phyloP scores from a whole-genome alignment of 495 filamentous ascomycete species.

The Aspergillus affinis region DNA sequence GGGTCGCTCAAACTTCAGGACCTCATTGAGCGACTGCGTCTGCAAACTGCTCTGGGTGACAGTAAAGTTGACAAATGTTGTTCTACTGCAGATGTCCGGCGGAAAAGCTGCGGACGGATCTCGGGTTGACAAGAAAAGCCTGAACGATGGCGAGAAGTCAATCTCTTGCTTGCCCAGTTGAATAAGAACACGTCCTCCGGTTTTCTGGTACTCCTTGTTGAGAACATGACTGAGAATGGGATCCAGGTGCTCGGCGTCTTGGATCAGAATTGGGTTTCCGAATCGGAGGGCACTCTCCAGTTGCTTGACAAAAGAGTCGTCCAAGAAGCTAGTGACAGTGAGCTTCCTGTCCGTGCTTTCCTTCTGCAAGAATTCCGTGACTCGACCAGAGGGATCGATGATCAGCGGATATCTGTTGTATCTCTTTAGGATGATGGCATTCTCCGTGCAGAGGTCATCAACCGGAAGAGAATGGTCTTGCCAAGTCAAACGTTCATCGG shows the following conservation, averaged over 20 bases:
- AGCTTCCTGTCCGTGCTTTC: conserved; percentile 91
- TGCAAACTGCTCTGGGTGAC: conserved; percentile 98
- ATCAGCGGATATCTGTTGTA: conserved; percentile 99
- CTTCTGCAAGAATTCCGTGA: conserved; percentile 90
- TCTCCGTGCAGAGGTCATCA: conserved; percentile 98
- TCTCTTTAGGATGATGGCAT: conserved; percentile 92
- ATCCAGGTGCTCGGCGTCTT: conserved; percentile 96
- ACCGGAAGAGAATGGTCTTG: conserved; percentile 93
- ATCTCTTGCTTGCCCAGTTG: conserved; percentile 99
- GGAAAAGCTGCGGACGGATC: conserved; percentile 96
- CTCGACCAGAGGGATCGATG: conserved; percentile 93
- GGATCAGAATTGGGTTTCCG: conserved; percentile 96
- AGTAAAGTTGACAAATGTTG: conserved; percentile 99
- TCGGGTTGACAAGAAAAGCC: conserved; percentile 88
- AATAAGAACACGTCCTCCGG: conserved; percentile 96
- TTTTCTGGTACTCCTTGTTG: conserved; percentile 99
- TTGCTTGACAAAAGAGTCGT: conserved; percentile 97
- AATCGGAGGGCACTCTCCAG: conserved; percentile 95
- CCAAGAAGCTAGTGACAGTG: conserved; percentile 96
- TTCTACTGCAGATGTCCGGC: conserved; percentile 97
- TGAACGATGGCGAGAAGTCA: conserved; percentile 97
- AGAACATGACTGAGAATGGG: conserved; percentile 97
- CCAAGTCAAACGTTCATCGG: conserved; percentile 92
- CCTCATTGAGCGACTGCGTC: conserved; percentile 94
- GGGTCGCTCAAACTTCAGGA: conserved; percentile 93